phyloP scores from a whole-genome alignment of 192 early-diverging fungal genomes.

The Coemansia pectinata region DNA sequence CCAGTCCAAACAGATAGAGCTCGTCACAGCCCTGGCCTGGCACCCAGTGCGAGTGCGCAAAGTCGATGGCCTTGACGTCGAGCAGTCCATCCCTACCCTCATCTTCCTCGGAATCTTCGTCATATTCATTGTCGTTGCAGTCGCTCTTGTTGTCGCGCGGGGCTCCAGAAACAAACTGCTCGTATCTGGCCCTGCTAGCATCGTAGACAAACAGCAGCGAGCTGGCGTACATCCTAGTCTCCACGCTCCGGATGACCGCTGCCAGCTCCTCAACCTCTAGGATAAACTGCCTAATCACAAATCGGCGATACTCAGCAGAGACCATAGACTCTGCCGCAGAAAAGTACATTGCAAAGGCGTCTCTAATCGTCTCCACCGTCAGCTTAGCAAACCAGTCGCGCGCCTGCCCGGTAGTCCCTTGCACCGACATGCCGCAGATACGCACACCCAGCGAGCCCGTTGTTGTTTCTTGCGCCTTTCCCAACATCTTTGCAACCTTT shows the following conservation, averaged over 20 bases:
- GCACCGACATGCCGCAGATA: slow-evolving; percentile 74
- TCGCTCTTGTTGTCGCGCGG: slow-evolving; percentile 4
- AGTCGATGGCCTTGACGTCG: slow-evolving; percentile 82
- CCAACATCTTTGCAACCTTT: slow-evolving; percentile 68
- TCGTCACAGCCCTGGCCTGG: slow-evolving; percentile 67
- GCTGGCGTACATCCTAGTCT: slow-evolving; percentile 68
- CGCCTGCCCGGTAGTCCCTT: slow-evolving; percentile 6
- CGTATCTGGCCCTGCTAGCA: slow-evolving; percentile 57
- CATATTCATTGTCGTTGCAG: slow-evolving; percentile 6
- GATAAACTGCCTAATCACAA: slow-evolving; percentile 64
- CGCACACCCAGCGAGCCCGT: slow-evolving; percentile 63
- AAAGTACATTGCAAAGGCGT: slow-evolving; percentile 70
- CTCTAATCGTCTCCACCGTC: slow-evolving; percentile 53
- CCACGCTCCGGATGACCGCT: slow-evolving; percentile 54
- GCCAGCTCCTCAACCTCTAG: slow-evolving; percentile 60
- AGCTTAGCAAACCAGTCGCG: slow-evolving; percentile 27
- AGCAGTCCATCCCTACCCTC: slow-evolving; percentile 34
- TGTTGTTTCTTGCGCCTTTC: slow-evolving; percentile 69
- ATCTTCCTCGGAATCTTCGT: slow-evolving; percentile 35
- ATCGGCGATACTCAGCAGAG: slow-evolving; percentile 53
- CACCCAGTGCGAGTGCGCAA: slow-evolving; percentile 80
- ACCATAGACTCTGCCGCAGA: slow-evolving; percentile 41
- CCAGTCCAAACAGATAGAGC: slow-evolving; percentile 66
- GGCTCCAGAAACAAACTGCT: slow-evolving; percentile 45
- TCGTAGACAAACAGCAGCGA: slow-evolving; percentile 86